Base-by-base conservation (phyloP, 2,329 filamentous ascomycete species). In the Curvularia lunata region DNA sequence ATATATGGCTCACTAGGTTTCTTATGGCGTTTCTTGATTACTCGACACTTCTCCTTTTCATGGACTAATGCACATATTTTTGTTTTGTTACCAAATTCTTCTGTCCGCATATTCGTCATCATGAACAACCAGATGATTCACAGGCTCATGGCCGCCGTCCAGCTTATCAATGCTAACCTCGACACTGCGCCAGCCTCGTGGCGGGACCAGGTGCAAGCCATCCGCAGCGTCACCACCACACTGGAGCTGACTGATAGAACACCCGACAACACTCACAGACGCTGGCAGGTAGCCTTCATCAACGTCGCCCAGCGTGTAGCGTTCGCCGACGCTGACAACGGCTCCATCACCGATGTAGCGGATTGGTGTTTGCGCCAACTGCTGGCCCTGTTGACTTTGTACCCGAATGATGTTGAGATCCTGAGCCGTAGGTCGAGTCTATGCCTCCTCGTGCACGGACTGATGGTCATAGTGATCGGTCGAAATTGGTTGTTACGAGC, bases 401-500 rank as follows among this genome's bases (percentile, higher is more conserved):
- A 82, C 49, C 76, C 81, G 10, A 72, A 79, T 1, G 78, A 81
- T 59, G 70, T 79, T 16, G 75, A 77, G 1, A 74, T 78, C 3
- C 72, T 83, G 38, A 72, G 69, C 64, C 76, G 81, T 82, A 68
- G 63, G 75, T 65, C 1, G 4, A 12, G 5, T 19, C 19, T 8
- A 7, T 6, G 12, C n/a, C 19, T 28, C 32, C 28, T 3, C 13
- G n/a, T n/a, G 41, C 23, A n/a, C 12, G 19, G 28, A 21, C 50
- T 49, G 8, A 52, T 54, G 49, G 45, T n/a, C 30, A 37, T 63
- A 81, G 83, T 82, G 3, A 73, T 84, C 19, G 83, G 82, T 18
- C 73, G 78, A 25, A 79, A 80, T 43, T 85, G 83, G 83, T 75
- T 84, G 1, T 75, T 78, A 42, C 80, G 80, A 65, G 79, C 83